Evolutionary conservation across 345 rosid genomes (phyloP).

Genomic region (Populus pruinosa): DNA sequence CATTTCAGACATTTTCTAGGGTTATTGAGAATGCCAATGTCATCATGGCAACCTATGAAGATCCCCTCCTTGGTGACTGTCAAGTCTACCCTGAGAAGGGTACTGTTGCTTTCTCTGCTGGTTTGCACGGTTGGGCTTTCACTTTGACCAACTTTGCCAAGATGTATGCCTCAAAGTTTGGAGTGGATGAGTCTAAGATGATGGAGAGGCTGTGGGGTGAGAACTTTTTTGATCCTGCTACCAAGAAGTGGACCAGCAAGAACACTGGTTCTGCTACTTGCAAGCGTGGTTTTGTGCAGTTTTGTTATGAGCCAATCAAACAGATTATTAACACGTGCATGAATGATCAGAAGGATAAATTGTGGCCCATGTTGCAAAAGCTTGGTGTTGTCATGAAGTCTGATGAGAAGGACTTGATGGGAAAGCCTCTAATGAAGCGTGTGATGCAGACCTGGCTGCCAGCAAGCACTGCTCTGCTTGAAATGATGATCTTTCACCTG

Average conservation of each 20-base stretch:
- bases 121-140: slow-evolving; percentile 86
- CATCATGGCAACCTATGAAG: slow-evolving; percentile 84
- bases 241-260: slow-evolving; percentile 72
- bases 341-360: slow-evolving; percentile 82
- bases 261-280: slow-evolving; percentile 63
- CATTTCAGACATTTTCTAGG: slow-evolving; percentile 71
- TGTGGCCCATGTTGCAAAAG: slow-evolving; percentile 80
- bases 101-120: slow-evolving; percentile 84
- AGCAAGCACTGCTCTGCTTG: slow-evolving; percentile 65
- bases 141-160: slow-evolving; percentile 71
- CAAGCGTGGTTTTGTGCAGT: slow-evolving; percentile 86
- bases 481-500: slow-evolving; percentile 84
- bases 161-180: slow-evolving; percentile 85
- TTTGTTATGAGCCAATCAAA: slow-evolving; percentile 84
- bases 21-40: slow-evolving; percentile 84
- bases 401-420: slow-evolving; percentile 74
- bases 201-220: slow-evolving; percentile 89
- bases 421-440: slow-evolving; percentile 80
- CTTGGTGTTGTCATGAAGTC: slow-evolving; percentile 65
- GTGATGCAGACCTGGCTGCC: slow-evolving; percentile 95
- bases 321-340: slow-evolving; percentile 72
- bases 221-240: slow-evolving; percentile 74
- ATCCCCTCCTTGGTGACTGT: slow-evolving; percentile 79
- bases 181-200: slow-evolving; percentile 73
- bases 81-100: slow-evolving; percentile 83